Evolutionary conservation across 345 rosid species (phyloP).

Genomic region (Moringa oleifera): DNA sequence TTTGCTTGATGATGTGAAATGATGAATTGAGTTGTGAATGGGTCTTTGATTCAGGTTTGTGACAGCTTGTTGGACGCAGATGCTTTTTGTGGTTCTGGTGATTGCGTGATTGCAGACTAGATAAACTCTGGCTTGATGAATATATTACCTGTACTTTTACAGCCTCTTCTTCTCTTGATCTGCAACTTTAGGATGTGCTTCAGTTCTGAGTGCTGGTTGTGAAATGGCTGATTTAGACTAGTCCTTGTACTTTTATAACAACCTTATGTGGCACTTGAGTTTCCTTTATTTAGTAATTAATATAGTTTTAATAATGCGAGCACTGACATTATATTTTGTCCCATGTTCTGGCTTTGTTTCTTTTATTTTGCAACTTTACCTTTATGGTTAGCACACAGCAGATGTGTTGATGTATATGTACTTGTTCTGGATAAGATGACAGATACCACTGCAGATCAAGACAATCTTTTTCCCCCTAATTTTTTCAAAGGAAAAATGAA

Average conservation of each 20-base stretch:
- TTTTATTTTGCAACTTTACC: neutral
- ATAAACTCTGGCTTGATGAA: constrained; percentile 74
- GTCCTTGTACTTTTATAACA: constrained; percentile 31
- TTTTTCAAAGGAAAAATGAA: no score
- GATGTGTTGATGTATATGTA: neutral
- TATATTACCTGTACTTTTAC: constrained; percentile 65
- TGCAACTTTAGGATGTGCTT: constrained; percentile 52
- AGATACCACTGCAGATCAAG: neutral
- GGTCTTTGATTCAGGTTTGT: constrained; percentile 90
- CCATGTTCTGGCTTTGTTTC: neutral
- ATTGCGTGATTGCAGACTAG: constrained; percentile 71
- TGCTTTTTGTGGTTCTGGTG: constrained; percentile 95
- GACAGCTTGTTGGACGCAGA: constrained; percentile 89
- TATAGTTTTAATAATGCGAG: constrained; percentile 19
- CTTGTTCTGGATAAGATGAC: neutral
- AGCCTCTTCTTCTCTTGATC: constrained; percentile 45
- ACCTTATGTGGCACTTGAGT: constrained; percentile 28
- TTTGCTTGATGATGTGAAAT: constrained; percentile 34
- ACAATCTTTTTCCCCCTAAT: no score
- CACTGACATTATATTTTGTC: neutral
- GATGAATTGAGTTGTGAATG: constrained; percentile 72
- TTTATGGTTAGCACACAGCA: no score
- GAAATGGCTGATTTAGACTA: constrained; percentile 44
- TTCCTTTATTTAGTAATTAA: constrained; percentile 21
- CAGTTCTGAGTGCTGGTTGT: constrained; percentile 49